Evolutionary conservation across 2,329 filamentous ascomycete genomes (phyloP).

Genomic region (Cordyceps fumosorosea): DNA sequence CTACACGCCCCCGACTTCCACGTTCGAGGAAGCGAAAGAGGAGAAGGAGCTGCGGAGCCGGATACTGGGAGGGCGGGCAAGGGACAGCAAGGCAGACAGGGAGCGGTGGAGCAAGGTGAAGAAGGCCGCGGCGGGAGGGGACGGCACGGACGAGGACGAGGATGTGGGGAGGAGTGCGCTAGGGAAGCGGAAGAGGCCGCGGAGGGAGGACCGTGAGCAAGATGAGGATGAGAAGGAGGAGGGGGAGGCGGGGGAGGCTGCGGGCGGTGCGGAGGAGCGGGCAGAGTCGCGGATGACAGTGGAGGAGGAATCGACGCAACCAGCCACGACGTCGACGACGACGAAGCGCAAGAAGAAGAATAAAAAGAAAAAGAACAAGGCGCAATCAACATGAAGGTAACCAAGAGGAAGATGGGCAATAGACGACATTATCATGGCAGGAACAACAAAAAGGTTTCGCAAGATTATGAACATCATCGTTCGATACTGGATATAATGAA

Average conservation of each 20-base stretch:
- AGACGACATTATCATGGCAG: background rate
- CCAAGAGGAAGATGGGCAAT: background rate
- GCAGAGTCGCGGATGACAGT: background rate
- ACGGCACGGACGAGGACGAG: constrained; percentile 28
- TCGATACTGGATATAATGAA: background rate
- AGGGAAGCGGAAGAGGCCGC: constrained; percentile 31
- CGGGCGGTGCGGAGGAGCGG: background rate
- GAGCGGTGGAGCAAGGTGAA: constrained; percentile 20
- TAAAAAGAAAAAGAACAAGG: constrained; percentile 16
- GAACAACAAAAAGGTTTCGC: background rate
- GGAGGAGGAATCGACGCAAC: background rate
- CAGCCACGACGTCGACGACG: background rate
- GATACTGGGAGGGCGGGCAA: constrained; percentile 21
- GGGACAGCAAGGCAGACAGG: constrained; percentile 11
- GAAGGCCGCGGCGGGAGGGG: background rate
- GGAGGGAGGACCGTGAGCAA: constrained; percentile 12
- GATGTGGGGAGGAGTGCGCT: constrained; percentile 30
- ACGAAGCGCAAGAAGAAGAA: constrained; percentile 17
- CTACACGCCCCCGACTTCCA: constrained; percentile 20
- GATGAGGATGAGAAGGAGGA: background rate
- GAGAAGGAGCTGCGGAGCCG: constrained; percentile 27
- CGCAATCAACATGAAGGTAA: background rate
- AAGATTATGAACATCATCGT: background rate
- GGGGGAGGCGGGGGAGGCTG: background rate
- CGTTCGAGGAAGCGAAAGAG: background rate